A percentile compares a stretch with the other conserved stretches of the same genome.
phyloP scores from a whole-genome alignment of 352 stramenopile genomes.

The Phytophthora tubulina region DNA sequence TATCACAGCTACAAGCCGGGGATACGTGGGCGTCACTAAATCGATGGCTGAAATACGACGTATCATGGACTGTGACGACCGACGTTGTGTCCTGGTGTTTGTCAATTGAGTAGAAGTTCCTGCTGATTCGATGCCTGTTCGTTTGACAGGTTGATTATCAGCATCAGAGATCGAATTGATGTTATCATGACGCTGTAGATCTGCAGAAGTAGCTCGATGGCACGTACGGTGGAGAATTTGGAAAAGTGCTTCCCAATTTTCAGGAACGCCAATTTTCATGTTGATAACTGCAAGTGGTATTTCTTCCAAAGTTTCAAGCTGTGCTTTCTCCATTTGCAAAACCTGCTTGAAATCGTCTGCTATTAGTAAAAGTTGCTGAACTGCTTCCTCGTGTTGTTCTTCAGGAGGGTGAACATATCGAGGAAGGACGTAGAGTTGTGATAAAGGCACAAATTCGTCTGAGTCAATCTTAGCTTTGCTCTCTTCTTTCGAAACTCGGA shows the following conservation, averaged over 20 bases:
- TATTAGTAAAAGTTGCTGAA: constrained; percentile 40
- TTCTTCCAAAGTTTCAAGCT: constrained; percentile 49
- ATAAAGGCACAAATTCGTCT: constrained; percentile 5
- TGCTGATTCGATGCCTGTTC: too few relatives aligned
- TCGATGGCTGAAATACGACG: constrained; percentile 36
- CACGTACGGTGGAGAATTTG: constrained; percentile 50
- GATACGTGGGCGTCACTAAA: constrained; percentile 41
- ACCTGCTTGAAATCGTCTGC: constrained; percentile 41
- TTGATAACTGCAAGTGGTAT: constrained; percentile 54
- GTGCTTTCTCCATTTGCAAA: constrained; percentile 44
- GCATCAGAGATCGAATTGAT: background rate
- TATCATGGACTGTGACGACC: constrained; percentile 34
- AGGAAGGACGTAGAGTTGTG: constrained; percentile 31
- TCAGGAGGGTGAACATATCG: constrained; percentile 6
- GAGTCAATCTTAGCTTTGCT: background rate
- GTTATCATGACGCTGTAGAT: constrained; percentile 26
- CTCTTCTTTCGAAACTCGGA: constrained; percentile 7
- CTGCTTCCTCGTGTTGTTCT: constrained; percentile 13
- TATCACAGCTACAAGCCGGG: constrained; percentile 43
- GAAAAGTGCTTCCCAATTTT: constrained; percentile 62
- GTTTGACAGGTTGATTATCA: too few relatives aligned
- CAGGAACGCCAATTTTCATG: constrained; percentile 34
- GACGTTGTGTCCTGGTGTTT: constrained; percentile 5
- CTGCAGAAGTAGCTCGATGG: constrained; percentile 36
- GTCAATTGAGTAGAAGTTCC: background rate